Conservation (phyloP, 805 yeast species). For the Kazachstania kunashirensis region DNA sequence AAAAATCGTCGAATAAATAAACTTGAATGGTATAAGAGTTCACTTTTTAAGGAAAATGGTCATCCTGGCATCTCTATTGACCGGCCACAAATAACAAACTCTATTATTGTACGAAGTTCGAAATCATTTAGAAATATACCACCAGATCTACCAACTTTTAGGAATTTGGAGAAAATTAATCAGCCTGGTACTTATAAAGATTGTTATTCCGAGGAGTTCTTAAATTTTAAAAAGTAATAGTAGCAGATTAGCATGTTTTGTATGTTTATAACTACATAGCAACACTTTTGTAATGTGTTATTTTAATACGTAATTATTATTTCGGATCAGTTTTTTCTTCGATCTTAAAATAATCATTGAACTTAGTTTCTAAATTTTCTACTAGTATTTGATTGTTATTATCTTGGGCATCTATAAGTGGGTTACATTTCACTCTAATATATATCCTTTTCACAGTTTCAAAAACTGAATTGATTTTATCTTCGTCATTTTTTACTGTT, state of each 20-base stretch:
- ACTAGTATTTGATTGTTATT: constrained; percentile 10
- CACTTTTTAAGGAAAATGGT: constrained; percentile 26
- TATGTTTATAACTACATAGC: too few relatives aligned
- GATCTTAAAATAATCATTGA: constrained; percentile 6
- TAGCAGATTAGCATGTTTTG: background rate
- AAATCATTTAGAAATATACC: constrained; percentile 14
- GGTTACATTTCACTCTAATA: constrained; percentile 21
- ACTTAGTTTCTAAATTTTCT: constrained; percentile 11
- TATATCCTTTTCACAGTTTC: constrained; percentile 19
- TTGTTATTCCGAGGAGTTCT: constrained; percentile 7
- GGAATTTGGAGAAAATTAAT: constrained; percentile 55
- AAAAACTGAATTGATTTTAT: constrained; percentile 13
- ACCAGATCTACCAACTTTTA: constrained; percentile 45
- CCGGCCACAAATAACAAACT: constrained; percentile 37
- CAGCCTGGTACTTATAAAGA: constrained; percentile 30
- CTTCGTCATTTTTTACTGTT: constrained; percentile 7
- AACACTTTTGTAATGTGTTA: too few relatives aligned
- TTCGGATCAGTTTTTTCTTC: too few relatives aligned
- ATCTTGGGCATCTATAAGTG: constrained; percentile 12
- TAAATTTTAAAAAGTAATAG: constrained; percentile 1
- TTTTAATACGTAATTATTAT: background rate
- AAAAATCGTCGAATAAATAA: constrained; percentile 1
- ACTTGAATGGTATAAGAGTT: constrained; percentile 19
- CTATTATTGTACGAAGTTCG: constrained; percentile 19
- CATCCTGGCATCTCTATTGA: constrained; percentile 32